Evolutionary conservation across 352 stramenopile genomes (phyloP).

Genomic region (Chrysophaeum taylorii): DNA sequence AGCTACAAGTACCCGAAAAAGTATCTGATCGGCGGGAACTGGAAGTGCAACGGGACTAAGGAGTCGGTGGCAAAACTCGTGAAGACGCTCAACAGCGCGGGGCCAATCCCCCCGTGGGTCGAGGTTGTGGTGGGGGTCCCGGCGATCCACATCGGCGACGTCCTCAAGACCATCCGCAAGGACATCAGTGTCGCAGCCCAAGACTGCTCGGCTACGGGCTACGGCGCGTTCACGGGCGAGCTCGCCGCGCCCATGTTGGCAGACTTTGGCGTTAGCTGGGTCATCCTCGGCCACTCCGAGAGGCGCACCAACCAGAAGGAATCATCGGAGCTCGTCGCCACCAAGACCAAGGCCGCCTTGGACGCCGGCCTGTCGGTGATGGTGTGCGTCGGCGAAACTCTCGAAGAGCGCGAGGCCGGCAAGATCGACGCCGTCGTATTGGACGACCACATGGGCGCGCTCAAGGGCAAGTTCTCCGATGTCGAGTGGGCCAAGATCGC

Average conservation of each 20-base stretch:
- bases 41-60: slow-evolving; percentile 91
- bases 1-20: too few relatives aligned
- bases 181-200: slow-evolving; percentile 64
- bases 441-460: slow-evolving; percentile 63
- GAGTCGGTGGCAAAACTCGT: slow-evolving; percentile 53
- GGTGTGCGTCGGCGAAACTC: slow-evolving; percentile 93
- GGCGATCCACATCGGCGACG: slow-evolving; percentile 73
- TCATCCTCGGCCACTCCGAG: slow-evolving; percentile 93
- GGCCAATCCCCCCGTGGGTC: slow-evolving; percentile 45
- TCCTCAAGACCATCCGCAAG: slow-evolving; percentile 45
- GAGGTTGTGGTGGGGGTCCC: slow-evolving; percentile 94
- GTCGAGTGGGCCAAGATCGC: slow-evolving; percentile 52
- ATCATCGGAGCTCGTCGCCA: slow-evolving; percentile 73
- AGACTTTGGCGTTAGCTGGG: slow-evolving; percentile 88
- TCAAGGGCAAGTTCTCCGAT: slow-evolving; percentile 74
- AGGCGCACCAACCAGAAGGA: slow-evolving; percentile 79
- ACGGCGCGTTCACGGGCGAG: slow-evolving; percentile 92
- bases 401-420: slow-evolving; percentile 79
- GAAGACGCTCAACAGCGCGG: slow-evolving; percentile 54
- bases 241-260: slow-evolving; percentile 90
- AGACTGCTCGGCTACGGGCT: slow-evolving; percentile 85
- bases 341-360: slow-evolving; percentile 87
- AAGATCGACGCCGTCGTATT: slow-evolving; percentile 67
- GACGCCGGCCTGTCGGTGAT: slow-evolving; percentile 91
- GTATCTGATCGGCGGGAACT: slow-evolving; percentile 99